Conservation (phyloP, 2,329 filamentous ascomycete species). For the Pseudofabraea citricarpa region DNA sequence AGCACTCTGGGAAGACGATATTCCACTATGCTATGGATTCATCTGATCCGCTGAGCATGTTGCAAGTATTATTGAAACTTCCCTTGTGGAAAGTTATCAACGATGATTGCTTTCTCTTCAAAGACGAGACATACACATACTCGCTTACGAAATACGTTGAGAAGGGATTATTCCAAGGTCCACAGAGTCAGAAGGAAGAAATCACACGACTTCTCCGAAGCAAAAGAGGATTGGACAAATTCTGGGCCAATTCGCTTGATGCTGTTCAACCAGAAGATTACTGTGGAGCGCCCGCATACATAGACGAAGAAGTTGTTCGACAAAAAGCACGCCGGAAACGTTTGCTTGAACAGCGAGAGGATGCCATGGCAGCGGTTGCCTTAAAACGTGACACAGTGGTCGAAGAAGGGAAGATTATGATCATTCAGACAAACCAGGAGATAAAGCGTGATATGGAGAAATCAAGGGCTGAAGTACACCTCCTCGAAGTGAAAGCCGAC, state of each 20-base stretch:
- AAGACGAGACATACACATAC: constrained; percentile 49
- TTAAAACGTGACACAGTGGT: constrained; percentile 6
- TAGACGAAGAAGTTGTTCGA: constrained; percentile 10
- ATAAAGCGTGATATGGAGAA: constrained; percentile 6
- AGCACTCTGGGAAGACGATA: constrained; percentile 52
- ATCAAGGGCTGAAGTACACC: constrained; percentile 1
- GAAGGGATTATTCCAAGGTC: constrained; percentile 12
- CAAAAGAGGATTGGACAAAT: constrained; percentile 10
- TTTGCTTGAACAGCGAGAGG: constrained; percentile 7
- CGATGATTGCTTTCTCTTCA: constrained; percentile 51
- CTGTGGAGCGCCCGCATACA: constrained; percentile 8
- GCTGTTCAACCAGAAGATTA: constrained; percentile 9
- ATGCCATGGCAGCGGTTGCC: constrained; percentile 4
- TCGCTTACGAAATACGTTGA: constrained; percentile 60
- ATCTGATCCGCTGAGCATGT: constrained; percentile 47
- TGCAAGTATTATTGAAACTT: constrained; percentile 52
- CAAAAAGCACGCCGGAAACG: constrained; percentile 11
- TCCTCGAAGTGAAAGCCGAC: constrained; percentile 3
- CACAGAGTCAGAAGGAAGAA: constrained; percentile 9
- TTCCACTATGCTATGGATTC: constrained; percentile 59
- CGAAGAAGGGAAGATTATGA: constrained; percentile 9
- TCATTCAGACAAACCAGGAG: constrained; percentile 6
- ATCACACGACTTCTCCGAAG: constrained; percentile 9
- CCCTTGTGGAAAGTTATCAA: constrained; percentile 60
- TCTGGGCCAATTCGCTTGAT: constrained; percentile 13